Evolutionary conservation across 2,329 filamentous ascomycete genomes (phyloP).

Genomic region (Pseudogymnoascus sp.): DNA sequence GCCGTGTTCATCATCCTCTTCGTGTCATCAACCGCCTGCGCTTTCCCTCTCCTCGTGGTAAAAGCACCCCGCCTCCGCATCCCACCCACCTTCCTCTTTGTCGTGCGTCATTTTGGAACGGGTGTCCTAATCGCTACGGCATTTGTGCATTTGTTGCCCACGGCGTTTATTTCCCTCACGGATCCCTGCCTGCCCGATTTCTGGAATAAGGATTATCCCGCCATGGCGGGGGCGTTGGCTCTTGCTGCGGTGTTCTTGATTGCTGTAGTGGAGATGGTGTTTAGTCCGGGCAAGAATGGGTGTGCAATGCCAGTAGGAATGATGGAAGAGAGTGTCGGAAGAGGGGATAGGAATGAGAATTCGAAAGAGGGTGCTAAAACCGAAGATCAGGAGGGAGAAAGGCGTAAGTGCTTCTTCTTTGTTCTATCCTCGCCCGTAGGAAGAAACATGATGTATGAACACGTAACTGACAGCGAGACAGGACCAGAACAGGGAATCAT

Average conservation of each 20-base stretch:
- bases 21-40: slow-evolving; percentile 10
- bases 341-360: neutral
- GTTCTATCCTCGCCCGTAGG: neutral
- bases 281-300: slow-evolving; percentile 30
- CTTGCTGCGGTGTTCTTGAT: slow-evolving; percentile 38
- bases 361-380: neutral
- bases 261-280: slow-evolving; percentile 49
- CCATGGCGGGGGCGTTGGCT: slow-evolving; percentile 41
- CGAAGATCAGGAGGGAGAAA: neutral
- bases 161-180: slow-evolving; percentile 58
- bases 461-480: neutral
- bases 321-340: neutral
- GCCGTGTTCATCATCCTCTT: slow-evolving; percentile 12
- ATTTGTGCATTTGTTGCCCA: slow-evolving; percentile 63
- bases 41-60: slow-evolving; percentile 11
- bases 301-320: neutral
- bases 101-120: slow-evolving; percentile 68
- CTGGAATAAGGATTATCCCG: slow-evolving; percentile 38
- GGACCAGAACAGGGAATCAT: neutral
- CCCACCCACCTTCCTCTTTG: slow-evolving; percentile 54
- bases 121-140: slow-evolving; percentile 75
- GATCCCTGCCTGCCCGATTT: slow-evolving; percentile 51
- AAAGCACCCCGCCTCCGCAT: slow-evolving; percentile 26
- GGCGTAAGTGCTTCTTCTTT: neutral
- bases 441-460: neutral